Conservation (phyloP, 768 basidiomycete species). For the Pleurotus sapidus region DNA sequence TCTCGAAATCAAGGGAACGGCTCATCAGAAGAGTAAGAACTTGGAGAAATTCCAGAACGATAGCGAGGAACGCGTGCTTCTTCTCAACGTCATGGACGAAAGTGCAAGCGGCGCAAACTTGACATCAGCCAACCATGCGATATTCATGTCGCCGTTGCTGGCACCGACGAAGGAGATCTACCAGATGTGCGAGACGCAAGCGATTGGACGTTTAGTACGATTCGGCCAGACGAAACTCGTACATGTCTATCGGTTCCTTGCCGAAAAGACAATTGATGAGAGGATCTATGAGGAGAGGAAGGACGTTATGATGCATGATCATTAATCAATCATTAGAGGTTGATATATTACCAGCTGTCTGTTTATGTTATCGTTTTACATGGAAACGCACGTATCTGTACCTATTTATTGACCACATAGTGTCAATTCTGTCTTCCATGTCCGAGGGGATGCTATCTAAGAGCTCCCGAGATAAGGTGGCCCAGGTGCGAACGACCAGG, state of each 20-base stretch:
- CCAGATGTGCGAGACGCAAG: constrained; percentile 79
- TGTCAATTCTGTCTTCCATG: too few species aligned
- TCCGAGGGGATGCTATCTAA: too few species aligned
- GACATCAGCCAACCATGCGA: constrained; percentile 90
- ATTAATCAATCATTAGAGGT: not conserved
- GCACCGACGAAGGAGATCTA: constrained; percentile 82
- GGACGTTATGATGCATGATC: constrained; percentile 15
- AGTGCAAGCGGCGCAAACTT: constrained; percentile 93
- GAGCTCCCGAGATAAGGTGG: too few species aligned
- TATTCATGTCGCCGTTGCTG: constrained; percentile 91
- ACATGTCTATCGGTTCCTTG: constrained; percentile 79
- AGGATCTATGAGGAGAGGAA: constrained; percentile 69
- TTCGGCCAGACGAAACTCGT: constrained; percentile 84
- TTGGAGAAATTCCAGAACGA: constrained; percentile 85
- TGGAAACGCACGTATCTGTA: too few species aligned
- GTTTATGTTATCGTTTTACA: too few species aligned
- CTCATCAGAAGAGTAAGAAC: constrained; percentile 74
- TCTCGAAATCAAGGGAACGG: constrained; percentile 79
- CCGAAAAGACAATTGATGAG: constrained; percentile 85
- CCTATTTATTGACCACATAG: too few species aligned
- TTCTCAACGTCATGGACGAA: constrained; percentile 93
- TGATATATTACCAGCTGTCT: too few species aligned
- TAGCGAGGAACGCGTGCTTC: constrained; percentile 72
- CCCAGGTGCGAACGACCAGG: too few species aligned
- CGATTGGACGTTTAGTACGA: constrained; percentile 78